Evolutionary conservation across 495 filamentous ascomycete species (phyloP), one percentile per base, ranked within the genome.

Genomic region (Talaromyces proteolyticus): DNA sequence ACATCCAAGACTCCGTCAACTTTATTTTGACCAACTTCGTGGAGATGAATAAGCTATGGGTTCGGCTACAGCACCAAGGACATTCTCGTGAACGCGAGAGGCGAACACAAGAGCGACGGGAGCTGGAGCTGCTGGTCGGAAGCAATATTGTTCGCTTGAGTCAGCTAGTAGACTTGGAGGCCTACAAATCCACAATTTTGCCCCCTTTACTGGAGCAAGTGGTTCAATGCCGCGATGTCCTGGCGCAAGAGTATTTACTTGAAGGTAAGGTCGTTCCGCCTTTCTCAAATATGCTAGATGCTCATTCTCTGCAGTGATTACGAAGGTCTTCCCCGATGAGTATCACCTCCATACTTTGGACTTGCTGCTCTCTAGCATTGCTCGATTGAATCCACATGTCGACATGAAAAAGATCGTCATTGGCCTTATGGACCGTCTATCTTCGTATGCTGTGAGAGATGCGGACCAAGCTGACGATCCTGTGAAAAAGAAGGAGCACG

Each of bases 41-140:
- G 58, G 93, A 98, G 68, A 98, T 98, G 93, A 98, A 98, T 64
- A 98, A 98, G 76, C 80, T 98, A 26, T 98, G 93, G 93, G 93
- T 98, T 49, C 84, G 93, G 49, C 71, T 96, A 51, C 93, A 98
- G 66, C 93, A 98, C 66, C 93, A 98, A 65, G 93, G 93, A 20
- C 93, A 95, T 59, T 97, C 94, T 26, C 80, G 92, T 53, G 94
- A 98, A 63, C 79, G 92, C 41, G 93, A 98, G 42, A 82, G 87
- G 69, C 77, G 93, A 57, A 95, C 91, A 49, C 91, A 92, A 64
- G 93, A 98, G 70, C 70, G 93, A 51, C 91, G 93, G 62, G 93
- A 98, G 72, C 75, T 98, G 23, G 91, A 98, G 69, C 72, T 97
- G 54, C 78, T 98, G 2, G 93, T 98, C 1, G 93, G 93, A 19